Evolutionary conservation across 495 filamentous ascomycete genomes (phyloP).

Genomic region (Usnea hakonensis): DNA sequence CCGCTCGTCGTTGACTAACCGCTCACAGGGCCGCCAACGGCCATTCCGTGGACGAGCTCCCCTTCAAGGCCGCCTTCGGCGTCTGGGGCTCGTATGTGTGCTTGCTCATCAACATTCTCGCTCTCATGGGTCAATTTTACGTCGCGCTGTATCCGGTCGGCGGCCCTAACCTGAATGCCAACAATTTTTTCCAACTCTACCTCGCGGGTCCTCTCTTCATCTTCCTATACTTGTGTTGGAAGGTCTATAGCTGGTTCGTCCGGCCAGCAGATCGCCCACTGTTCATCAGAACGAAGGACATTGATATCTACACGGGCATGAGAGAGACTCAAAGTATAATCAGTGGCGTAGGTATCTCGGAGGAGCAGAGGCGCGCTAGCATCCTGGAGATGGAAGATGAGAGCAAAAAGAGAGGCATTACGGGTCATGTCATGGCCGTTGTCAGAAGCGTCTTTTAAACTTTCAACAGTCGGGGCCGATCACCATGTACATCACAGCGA

Average conservation of each 20-base stretch:
- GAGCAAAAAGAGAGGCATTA: background rate
- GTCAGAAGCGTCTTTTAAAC: conserved; percentile 1
- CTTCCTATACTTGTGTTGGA: conserved; percentile 41
- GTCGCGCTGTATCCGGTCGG: conserved; percentile 38
- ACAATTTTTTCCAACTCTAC: conserved; percentile 54
- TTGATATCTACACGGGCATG: conserved; percentile 20
- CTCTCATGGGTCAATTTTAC: conserved; percentile 52
- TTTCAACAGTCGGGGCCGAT: conserved; percentile 2
- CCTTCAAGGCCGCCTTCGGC: conserved; percentile 56
- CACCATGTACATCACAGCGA: conserved; percentile 4
- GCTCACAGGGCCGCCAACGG: conserved; percentile 36
- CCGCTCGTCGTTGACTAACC: conserved; percentile 2
- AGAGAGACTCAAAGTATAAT: background rate
- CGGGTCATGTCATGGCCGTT: conserved; percentile 1
- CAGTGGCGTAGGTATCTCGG: background rate
- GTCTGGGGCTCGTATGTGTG: conserved; percentile 60
- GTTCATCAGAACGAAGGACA: conserved; percentile 15
- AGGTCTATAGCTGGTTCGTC: conserved; percentile 1
- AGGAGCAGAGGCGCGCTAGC: conserved; percentile 1
- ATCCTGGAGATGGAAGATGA: conserved; percentile 1
- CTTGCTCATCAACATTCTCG: conserved; percentile 48
- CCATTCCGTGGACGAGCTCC: conserved; percentile 58
- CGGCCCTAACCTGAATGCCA: conserved; percentile 35
- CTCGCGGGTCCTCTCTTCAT: conserved; percentile 52
- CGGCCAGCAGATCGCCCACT: conserved; percentile 8